Base-by-base conservation (phyloP, 805 yeast genomes). In the Ogataea paraovalis region DNA sequence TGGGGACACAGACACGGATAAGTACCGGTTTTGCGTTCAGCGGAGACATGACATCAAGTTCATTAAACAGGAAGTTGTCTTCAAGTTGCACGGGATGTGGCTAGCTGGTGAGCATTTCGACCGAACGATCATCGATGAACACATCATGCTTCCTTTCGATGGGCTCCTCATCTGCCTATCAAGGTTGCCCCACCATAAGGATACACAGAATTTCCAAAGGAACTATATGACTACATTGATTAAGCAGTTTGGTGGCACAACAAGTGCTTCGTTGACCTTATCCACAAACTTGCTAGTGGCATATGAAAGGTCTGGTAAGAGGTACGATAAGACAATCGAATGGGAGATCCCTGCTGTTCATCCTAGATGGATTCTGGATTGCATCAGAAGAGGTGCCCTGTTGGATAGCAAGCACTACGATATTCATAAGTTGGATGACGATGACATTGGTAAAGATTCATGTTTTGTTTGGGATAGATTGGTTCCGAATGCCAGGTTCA, bases 1-100 rank as follows among this genome's bases (percentile, higher is more conserved):
- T 27, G 89, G 88, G 1, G 72, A 71, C 37, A 66, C 76, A 25
- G 66, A 72, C 47, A 79, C 85, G 0, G 82, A 78, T 23, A 82
- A 82, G 59, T 80, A 74, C 61, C 65, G 65, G 43, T 82, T 71
- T 57, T 73, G 79, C 46, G 73, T 79, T 1, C 66, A 70, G 47
- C 68, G 71, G 47, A 65, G 87, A 46, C 66, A 68, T 43, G 91
- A 86, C 64, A 73, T 88, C 28, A 63, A 62, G 39, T 80, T 87
- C 54, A 59, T 87, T 16, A 60, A 65, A 12, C 75, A 81, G 0
- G 70, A 72, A 2, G 64, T 75, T 7, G 66, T 87, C 6, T 56
- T 65, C 20, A 62, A 60, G 19, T 53, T 81, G 10, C 73, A 81
- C 54, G 66, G 68, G 14, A 62, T 64, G 5, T 85, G 89, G 90